phyloP scores from a whole-genome alignment of 306 rosid species.

The Albizia julibrissin region DNA sequence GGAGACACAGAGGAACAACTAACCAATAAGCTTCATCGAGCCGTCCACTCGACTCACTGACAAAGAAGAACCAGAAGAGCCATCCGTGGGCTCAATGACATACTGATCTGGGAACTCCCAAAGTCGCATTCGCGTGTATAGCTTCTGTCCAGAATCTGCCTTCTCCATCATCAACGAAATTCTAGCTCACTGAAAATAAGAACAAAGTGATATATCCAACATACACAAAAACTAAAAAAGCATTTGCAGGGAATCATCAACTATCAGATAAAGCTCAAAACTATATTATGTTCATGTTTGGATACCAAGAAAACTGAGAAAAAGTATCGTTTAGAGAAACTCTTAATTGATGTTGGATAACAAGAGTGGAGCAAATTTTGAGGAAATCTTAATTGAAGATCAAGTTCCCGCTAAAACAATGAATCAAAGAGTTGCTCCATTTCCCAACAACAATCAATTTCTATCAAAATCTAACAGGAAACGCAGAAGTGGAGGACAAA shows the following conservation, averaged over 20 bases:
- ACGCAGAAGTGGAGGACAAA: background rate
- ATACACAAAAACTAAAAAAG: background rate
- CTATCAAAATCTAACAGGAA: background rate
- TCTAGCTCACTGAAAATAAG: constrained; percentile 28
- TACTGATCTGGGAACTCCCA: constrained; percentile 87
- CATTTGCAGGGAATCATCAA: background rate
- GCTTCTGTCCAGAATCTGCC: constrained; percentile 64
- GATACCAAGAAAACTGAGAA: background rate
- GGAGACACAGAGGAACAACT: constrained; percentile 17
- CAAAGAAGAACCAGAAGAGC: constrained; percentile 60
- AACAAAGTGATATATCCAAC: background rate
- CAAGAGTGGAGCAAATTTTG: background rate
- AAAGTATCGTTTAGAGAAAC: background rate
- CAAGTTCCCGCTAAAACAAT: constrained; percentile 25
- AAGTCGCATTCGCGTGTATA: constrained; percentile 64
- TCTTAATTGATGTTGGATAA: background rate
- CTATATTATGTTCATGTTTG: background rate
- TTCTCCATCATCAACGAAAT: constrained; percentile 61
- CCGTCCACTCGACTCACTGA: constrained; percentile 65
- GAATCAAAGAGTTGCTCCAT: background rate
- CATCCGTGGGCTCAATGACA: constrained; percentile 79
- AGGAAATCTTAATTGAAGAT: background rate
- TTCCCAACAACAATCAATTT: background rate
- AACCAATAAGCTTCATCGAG: constrained; percentile 68
- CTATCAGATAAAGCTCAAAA: background rate